Conservation (phyloP, 805 yeast species). For the Yamadazyma akitaensis region DNA sequence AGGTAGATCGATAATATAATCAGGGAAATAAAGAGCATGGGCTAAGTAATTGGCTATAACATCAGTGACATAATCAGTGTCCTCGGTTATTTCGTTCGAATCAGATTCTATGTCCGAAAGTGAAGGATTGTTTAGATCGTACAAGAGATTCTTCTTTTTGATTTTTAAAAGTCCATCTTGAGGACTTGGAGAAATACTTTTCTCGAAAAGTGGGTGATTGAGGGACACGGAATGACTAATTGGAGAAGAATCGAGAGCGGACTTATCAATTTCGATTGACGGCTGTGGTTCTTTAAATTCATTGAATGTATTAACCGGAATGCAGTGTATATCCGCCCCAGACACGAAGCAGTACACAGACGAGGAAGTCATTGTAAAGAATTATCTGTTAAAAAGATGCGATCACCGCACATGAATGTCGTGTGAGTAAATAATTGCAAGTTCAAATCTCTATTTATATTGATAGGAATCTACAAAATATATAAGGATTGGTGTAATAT, state of each 20-base stretch:
- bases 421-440: constrained; percentile 1
- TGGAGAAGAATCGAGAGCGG: not conserved
- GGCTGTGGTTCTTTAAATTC: constrained; percentile 7
- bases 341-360: constrained; percentile 31
- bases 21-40: constrained; percentile 50
- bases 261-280: constrained; percentile 2
- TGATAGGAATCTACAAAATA: not conserved
- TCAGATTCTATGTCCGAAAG: constrained; percentile 33
- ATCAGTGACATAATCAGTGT: constrained; percentile 7
- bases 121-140: constrained; percentile 36
- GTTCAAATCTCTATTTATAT: not conserved
- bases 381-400: not conserved
- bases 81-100: constrained; percentile 4
- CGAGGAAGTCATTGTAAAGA: constrained; percentile 2
- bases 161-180: constrained; percentile 8
- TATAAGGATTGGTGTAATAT: not conserved
- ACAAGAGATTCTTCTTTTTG: constrained; percentile 29
- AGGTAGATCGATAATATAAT: constrained; percentile 37
- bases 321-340: constrained; percentile 23
- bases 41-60: constrained; percentile 31
- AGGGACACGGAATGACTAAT: not conserved
- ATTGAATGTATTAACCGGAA: constrained; percentile 21
- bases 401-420: constrained; percentile 2
- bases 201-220: not conserved
- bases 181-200: not conserved